phyloP scores from a whole-genome alignment of 495 filamentous ascomycete species.

The Neurospora hispaniola region DNA sequence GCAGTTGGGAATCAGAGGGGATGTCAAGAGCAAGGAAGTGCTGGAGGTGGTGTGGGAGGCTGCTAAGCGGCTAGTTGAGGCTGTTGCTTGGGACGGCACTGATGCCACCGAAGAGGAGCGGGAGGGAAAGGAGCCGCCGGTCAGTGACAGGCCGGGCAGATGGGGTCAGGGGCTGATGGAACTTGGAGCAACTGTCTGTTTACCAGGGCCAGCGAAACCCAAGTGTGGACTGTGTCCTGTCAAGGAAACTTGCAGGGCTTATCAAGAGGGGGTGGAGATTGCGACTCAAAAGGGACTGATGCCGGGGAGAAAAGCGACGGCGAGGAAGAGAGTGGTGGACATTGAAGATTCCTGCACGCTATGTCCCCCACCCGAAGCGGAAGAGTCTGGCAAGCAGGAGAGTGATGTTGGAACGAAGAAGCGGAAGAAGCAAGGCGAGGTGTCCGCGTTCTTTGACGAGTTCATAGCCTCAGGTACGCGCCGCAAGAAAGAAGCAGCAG shows the following conservation, averaged over 20 bases:
- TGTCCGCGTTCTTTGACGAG: conserved; percentile 23
- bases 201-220: conserved; percentile 26
- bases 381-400: conserved; percentile 3
- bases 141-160: conserved; percentile 28
- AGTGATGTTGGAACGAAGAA: background rate
- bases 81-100: conserved; percentile 20
- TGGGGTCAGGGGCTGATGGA: conserved; percentile 43
- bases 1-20: conserved; percentile 30
- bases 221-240: conserved; percentile 32
- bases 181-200: conserved; percentile 35
- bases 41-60: conserved; percentile 33
- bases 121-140: background rate
- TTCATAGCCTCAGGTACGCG: background rate
- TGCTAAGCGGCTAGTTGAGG: conserved; percentile 27
- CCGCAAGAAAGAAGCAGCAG: background rate
- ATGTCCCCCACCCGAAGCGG: conserved; percentile 26
- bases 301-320: background rate
- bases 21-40: conserved; percentile 31
- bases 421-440: conserved; percentile 10
- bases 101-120: conserved; percentile 1
- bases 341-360: conserved; percentile 33
- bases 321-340: conserved; percentile 8
- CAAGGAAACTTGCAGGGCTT: conserved; percentile 31
- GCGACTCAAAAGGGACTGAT: conserved; percentile 11
- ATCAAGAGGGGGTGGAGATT: conserved; percentile 24